Percentiles rank a stretch among this genome's conserved stretches.
Conservation (phyloP, 2,329 filamentous ascomycete genomes). For the Aspergillus sp. region DNA sequence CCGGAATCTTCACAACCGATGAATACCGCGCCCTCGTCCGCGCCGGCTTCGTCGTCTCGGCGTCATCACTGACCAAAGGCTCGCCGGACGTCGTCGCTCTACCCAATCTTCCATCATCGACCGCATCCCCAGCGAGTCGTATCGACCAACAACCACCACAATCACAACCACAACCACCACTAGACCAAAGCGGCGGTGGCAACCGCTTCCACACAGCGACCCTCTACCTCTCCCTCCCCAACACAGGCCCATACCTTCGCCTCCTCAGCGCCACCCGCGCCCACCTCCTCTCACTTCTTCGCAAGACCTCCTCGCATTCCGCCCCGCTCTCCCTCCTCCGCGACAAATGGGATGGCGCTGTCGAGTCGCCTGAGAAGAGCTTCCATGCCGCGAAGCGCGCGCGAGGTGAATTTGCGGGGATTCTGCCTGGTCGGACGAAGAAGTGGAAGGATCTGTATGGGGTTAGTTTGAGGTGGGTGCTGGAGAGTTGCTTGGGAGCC, state of each 20-base stretch:
- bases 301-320: conserved; percentile 46
- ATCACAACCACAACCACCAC: not conserved
- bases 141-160: conserved; percentile 3
- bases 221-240: conserved; percentile 50
- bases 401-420: conserved; percentile 49
- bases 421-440: conserved; percentile 51
- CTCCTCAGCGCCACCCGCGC: conserved; percentile 47
- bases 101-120: conserved; percentile 18
- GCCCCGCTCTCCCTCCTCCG: conserved; percentile 46
- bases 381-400: conserved; percentile 45
- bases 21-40: conserved; percentile 44
- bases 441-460: conserved; percentile 57
- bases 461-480: conserved; percentile 51
- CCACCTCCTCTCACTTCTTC: conserved; percentile 47
- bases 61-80: conserved; percentile 34
- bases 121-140: conserved; percentile 20
- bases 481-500: conserved; percentile 54
- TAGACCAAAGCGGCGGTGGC: not conserved
- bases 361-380: conserved; percentile 35
- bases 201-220: conserved; percentile 20
- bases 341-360: conserved; percentile 58
- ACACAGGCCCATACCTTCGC: conserved; percentile 52
- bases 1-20: conserved; percentile 36
- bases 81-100: conserved; percentile 37
- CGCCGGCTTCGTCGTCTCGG: conserved; percentile 49